phyloP scores from a whole-genome alignment of 1,284 basidiomycete species.

The Rhodotorula mucilaginosa region DNA sequence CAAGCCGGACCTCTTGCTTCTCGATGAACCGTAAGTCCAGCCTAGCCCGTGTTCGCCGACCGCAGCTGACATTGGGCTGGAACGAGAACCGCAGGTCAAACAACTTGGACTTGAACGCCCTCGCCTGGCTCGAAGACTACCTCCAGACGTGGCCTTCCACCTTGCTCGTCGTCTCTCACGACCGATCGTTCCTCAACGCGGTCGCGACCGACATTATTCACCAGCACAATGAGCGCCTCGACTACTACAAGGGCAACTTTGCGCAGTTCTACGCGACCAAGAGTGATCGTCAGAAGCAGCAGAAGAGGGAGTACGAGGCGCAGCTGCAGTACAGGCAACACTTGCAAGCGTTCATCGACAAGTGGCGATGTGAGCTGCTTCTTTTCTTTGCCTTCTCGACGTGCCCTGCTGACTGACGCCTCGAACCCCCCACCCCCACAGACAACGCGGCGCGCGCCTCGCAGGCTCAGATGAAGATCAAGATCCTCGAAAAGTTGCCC shows the following conservation, averaged over 20 bases:
- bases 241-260: conserved; percentile 78
- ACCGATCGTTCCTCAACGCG: conserved; percentile 95
- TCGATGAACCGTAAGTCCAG: conserved; percentile 63
- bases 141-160: conserved; percentile 95
- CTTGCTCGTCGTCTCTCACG: conserved; percentile 95
- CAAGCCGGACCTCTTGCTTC: conserved; percentile 69
- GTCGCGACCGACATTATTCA: conserved; percentile 69
- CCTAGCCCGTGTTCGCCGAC: no score
- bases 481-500: conserved; percentile 96
- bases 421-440: not conserved
- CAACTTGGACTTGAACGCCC: conserved; percentile 68
- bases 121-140: conserved; percentile 72
- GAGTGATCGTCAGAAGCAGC: conserved; percentile 85
- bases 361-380: conserved; percentile 79
- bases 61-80: no score
- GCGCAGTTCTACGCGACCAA: conserved; percentile 98
- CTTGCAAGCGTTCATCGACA: conserved; percentile 94
- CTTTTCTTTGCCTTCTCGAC: not conserved
- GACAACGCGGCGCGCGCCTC: conserved; percentile 59
- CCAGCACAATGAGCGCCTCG: conserved; percentile 89
- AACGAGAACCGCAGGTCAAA: conserved; percentile 76
- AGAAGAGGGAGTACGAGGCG: conserved; percentile 78
- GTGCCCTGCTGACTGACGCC: not conserved
- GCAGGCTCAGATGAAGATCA: conserved; percentile 95
- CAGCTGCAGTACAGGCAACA: conserved; percentile 93